Evolutionary conservation across 257 asterid genomes (phyloP).

Genomic region (Ophiorrhiza pumila): DNA sequence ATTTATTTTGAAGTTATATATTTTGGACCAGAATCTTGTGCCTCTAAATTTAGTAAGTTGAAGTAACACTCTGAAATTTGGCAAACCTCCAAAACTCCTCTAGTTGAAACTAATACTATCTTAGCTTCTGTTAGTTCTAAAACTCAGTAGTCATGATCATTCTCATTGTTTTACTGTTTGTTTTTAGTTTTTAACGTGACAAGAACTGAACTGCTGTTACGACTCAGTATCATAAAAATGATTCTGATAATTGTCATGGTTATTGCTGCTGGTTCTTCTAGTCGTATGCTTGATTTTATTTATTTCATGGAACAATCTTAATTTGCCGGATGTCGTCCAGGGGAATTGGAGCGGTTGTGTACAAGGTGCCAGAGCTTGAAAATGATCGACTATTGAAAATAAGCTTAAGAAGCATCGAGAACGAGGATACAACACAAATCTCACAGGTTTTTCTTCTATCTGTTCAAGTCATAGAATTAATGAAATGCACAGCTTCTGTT

Average conservation of each 20-base stretch:
- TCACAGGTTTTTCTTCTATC: constrained; percentile 51
- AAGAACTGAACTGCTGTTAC: background rate
- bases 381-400: constrained; percentile 57
- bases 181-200: background rate
- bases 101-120: background rate
- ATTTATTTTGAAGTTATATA: background rate
- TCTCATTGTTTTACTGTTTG: background rate
- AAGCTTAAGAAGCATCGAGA: constrained; percentile 69
- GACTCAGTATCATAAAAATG: background rate
- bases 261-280: background rate
- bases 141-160: constrained; percentile 3
- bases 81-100: background rate
- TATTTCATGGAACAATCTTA: background rate
- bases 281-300: background rate
- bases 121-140: background rate
- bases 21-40: background rate
- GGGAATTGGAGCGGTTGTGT: constrained; percentile 88
- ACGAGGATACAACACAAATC: constrained; percentile 77
- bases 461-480: constrained; percentile 5
- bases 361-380: constrained; percentile 72
- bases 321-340: constrained; percentile 28
- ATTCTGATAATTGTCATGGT: background rate
- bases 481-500: constrained; percentile 9
- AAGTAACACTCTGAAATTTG: background rate
- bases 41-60: background rate